phyloP scores from a whole-genome alignment of 257 asterid genomes.

The Leonotis leonurus region DNA sequence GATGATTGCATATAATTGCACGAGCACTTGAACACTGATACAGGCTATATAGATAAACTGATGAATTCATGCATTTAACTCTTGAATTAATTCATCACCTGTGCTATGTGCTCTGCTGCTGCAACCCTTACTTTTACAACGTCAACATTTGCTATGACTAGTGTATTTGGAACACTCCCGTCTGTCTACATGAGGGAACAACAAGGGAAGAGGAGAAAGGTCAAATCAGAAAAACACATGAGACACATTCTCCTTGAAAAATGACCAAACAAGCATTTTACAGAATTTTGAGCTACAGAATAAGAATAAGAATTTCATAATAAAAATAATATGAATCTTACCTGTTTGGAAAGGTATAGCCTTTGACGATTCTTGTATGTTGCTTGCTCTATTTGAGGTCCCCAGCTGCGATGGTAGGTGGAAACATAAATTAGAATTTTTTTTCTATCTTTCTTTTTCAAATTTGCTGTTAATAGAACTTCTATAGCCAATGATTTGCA shows the following conservation, averaged over 20 bases:
- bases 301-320: background rate
- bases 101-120: conserved; percentile 83
- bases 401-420: conserved; percentile 61
- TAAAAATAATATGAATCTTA: conserved; percentile 14
- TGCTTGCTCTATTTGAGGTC: conserved; percentile 85
- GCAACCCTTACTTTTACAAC: conserved; percentile 87
- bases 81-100: conserved; percentile 35
- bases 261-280: background rate
- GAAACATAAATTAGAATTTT: background rate
- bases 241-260: background rate
- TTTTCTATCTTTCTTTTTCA: background rate
- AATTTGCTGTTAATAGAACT: background rate
- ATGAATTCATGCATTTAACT: background rate
- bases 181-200: conserved; percentile 53
- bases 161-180: conserved; percentile 92
- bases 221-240: conserved; percentile 2
- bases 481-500: background rate
- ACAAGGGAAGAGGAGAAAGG: background rate
- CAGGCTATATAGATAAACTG: background rate
- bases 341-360: conserved; percentile 93
- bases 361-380: conserved; percentile 92
- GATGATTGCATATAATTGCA: background rate
- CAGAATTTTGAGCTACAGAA: background rate
- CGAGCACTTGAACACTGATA: background rate
- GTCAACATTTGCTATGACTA: conserved; percentile 85